A percentile compares a stretch with the other conserved stretches of the same genome.
These are phyloP conservation scores for Sugiyamaella grinbergsii DNA, from an alignment of 1,139 yeast genomes.

Conservation along the genomic window DNA sequence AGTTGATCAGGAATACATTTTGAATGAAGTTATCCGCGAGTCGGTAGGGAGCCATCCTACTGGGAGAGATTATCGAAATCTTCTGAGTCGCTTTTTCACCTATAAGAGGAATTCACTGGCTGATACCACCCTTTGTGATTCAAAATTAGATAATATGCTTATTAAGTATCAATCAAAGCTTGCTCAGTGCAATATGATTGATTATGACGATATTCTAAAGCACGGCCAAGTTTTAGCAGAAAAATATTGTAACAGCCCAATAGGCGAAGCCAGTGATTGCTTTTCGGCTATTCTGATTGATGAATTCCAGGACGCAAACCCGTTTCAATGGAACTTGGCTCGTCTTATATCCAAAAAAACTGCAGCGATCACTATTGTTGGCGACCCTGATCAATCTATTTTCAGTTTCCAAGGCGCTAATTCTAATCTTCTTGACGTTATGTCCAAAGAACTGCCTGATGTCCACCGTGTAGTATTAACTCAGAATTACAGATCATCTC, in stretches of 20 bases:
- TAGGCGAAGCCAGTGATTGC: constrained; percentile 7
- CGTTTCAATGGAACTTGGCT: constrained; percentile 70
- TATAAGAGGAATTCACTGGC: constrained; percentile 7
- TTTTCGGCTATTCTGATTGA: constrained; percentile 75
- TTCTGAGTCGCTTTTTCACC: neutral
- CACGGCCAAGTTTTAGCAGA: constrained; percentile 53
- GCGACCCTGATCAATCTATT: constrained; percentile 95
- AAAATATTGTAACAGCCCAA: constrained; percentile 29
- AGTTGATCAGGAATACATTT: constrained; percentile 25
- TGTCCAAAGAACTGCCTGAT: constrained; percentile 53
- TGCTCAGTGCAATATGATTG: constrained; percentile 50
- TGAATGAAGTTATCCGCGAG: constrained; percentile 16
- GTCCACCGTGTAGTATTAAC: constrained; percentile 50
- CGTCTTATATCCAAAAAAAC: constrained; percentile 52
- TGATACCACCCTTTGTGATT: neutral
- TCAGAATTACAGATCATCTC: constrained; percentile 80
- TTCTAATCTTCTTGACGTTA: constrained; percentile 60
- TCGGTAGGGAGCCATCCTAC: constrained; percentile 12
- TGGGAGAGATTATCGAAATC: constrained; percentile 7
- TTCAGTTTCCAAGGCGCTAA: constrained; percentile 86
- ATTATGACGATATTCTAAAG: constrained; percentile 80
- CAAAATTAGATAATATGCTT: constrained; percentile 10
- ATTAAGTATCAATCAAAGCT: constrained; percentile 21
- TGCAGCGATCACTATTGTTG: constrained; percentile 71
- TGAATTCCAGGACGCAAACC: constrained; percentile 91